Percentiles rank a stretch among this genome's conserved stretches.
Evolutionary conservation across 2,329 filamentous ascomycete genomes (phyloP).

Genomic region (Aspergillus sp.): DNA sequence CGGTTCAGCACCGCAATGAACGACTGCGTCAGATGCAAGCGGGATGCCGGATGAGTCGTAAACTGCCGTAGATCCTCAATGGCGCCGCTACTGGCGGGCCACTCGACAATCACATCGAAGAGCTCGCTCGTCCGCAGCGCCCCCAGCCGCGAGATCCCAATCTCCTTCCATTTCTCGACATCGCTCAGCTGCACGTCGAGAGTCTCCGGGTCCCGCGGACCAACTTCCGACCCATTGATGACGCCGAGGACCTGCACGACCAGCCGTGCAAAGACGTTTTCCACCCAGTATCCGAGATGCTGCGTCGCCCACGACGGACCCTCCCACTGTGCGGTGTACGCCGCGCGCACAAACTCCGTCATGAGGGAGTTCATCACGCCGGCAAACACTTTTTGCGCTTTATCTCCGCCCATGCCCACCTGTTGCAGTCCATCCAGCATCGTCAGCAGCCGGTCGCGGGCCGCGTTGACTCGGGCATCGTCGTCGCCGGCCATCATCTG

Average conservation of each 20-base stretch:
- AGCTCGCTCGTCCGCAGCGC: constrained; percentile 56
- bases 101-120: constrained; percentile 63
- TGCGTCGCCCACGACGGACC: constrained; percentile 47
- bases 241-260: constrained; percentile 50
- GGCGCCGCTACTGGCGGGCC: constrained; percentile 58
- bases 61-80: constrained; percentile 62
- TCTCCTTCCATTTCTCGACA: constrained; percentile 55
- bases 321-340: constrained; percentile 59
- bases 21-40: constrained; percentile 54
- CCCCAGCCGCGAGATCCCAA: constrained; percentile 56
- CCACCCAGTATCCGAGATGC: constrained; percentile 56
- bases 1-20: constrained; percentile 55
- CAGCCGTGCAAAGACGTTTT: constrained; percentile 53
- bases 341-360: constrained; percentile 54
- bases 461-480: constrained; percentile 24
- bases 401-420: constrained; percentile 56
- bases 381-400: constrained; percentile 58
- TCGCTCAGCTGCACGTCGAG: constrained; percentile 40
- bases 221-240: constrained; percentile 29
- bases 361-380: constrained; percentile 58
- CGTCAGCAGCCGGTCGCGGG: constrained; percentile 34
- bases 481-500: constrained; percentile 36
- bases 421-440: constrained; percentile 49
- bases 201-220: constrained; percentile 20
- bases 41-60: constrained; percentile 52